phyloP scores from a whole-genome alignment of 805 yeast species.

The Ascoidea rubescens region DNA sequence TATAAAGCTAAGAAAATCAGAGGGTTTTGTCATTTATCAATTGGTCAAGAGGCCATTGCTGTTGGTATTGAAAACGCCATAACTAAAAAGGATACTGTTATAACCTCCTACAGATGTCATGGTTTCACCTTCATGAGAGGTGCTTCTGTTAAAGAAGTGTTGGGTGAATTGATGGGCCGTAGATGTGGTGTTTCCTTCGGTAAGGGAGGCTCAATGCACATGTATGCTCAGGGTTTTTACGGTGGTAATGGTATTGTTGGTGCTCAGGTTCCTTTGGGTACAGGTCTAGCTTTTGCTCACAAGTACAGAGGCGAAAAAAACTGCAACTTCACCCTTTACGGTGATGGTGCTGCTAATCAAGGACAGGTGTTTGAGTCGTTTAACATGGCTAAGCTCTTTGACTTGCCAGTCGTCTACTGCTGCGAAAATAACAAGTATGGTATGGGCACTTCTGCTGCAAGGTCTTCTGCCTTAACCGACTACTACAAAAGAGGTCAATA shows the following conservation, averaged over 20 bases:
- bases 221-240: constrained; percentile 89
- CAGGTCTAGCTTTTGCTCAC: constrained; percentile 97
- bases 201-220: constrained; percentile 99
- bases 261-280: constrained; percentile 97
- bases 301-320: constrained; percentile 74
- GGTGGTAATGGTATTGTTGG: constrained; percentile 99
- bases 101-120: constrained; percentile 98
- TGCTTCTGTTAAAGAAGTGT: constrained; percentile 73
- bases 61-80: constrained; percentile 97
- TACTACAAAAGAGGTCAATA: constrained; percentile 99
- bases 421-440: constrained; percentile 99
- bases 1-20: constrained; percentile 97
- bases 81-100: constrained; percentile 71
- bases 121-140: constrained; percentile 97
- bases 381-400: constrained; percentile 99
- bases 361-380: constrained; percentile 97
- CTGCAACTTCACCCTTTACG: constrained; percentile 82
- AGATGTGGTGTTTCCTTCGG: constrained; percentile 92
- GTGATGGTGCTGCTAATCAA: constrained; percentile 99
- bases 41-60: constrained; percentile 98
- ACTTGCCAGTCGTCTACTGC: constrained; percentile 85
- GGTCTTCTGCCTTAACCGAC: constrained; percentile 94
- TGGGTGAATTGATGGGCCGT: constrained; percentile 96
- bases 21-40: constrained; percentile 97
- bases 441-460: constrained; percentile 97